Conservation (phyloP, 768 basidiomycete species). For the Tephrocybe sp. region DNA sequence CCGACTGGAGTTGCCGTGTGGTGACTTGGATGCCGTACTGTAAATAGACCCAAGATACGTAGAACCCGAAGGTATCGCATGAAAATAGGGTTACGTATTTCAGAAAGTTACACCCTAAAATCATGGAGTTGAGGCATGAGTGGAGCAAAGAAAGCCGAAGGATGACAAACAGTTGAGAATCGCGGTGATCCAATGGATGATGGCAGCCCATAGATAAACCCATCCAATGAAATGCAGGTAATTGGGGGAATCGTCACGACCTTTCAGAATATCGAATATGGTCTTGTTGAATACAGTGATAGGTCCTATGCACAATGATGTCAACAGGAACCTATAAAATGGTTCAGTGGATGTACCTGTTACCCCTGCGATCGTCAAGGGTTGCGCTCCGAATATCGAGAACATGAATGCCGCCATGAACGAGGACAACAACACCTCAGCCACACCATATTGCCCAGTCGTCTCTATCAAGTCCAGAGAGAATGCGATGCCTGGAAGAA, state of each 20-base stretch:
- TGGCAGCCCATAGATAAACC: conserved; percentile 90
- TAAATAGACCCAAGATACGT: conserved; percentile 86
- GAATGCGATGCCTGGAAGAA: conserved; percentile 91
- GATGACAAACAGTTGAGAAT: conserved; percentile 60
- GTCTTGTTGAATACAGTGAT: conserved; percentile 94
- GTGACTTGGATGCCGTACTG: conserved; percentile 88
- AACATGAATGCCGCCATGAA: conserved; percentile 91
- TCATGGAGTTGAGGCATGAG: neutral
- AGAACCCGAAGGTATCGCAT: conserved; percentile 91
- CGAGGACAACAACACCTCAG: conserved; percentile 78
- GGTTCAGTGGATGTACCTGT: conserved; percentile 48
- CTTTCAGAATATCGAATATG: conserved; percentile 71
- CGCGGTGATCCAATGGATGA: conserved; percentile 82
- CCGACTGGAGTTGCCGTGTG: conserved; percentile 60
- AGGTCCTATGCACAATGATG: conserved; percentile 54
- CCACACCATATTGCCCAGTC: conserved; percentile 83
- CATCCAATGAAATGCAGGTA: conserved; percentile 90
- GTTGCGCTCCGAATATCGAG: conserved; percentile 85
- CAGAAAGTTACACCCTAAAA: conserved; percentile 74
- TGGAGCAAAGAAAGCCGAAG: neutral
- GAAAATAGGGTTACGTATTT: conserved; percentile 87
- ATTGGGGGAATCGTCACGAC: conserved; percentile 54
- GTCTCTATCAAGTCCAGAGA: conserved; percentile 91
- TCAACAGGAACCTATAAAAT: neutral
- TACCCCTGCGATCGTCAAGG: conserved; percentile 88